Base-by-base conservation (phyloP, 306 rosid species). In the Potentilla sterilis region DNA sequence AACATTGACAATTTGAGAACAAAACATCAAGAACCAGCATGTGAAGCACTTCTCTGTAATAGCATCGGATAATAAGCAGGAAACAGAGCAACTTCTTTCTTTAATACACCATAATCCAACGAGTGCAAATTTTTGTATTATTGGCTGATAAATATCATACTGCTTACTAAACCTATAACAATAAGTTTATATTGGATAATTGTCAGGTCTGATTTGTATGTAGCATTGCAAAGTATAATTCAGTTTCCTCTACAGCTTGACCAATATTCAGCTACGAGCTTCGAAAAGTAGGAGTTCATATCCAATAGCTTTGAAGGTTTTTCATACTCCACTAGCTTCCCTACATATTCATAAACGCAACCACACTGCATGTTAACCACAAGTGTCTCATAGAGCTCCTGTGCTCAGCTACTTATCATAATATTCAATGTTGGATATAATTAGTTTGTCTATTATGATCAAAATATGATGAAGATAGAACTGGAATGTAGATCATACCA, bases 191-290 rank as follows among this genome's bases (percentile, higher is more conserved):
- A 6, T 22, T 55, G 34, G 34, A 9, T 22, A 22, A 9, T 28
- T 4, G 64, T 6, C 18, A 12, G 35, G 65, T 24, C n/a, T 12
- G 10, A 7, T 10, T 15, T 35, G 24, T 37, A 7, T 16, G 69
- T 9, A 64, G 43, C 46, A 37, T 34, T 37, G 24, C 5, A 64
- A n/a, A 18, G 21, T 38, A 37, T 42, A 42, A 13, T 21, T 44
- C 85, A 79, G 71, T 79, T 86, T 78, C 78, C 84, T 67, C 37
- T 83, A 86, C 86, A 81, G 78, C 91, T 88, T 12, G 95, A 84
- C 96, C 96, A 93, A 75, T 93, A 93, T 59, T 93, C 95, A 65
- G 88, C 88, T 16, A 90, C 98, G 73, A 93, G 90, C 86, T 80
- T 89, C 9, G 96, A 83, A 83, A 90, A 89, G 24, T 89, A 86